Evolutionary conservation across 805 yeast species (phyloP).

Genomic region (Saturnispora zaruensis): DNA sequence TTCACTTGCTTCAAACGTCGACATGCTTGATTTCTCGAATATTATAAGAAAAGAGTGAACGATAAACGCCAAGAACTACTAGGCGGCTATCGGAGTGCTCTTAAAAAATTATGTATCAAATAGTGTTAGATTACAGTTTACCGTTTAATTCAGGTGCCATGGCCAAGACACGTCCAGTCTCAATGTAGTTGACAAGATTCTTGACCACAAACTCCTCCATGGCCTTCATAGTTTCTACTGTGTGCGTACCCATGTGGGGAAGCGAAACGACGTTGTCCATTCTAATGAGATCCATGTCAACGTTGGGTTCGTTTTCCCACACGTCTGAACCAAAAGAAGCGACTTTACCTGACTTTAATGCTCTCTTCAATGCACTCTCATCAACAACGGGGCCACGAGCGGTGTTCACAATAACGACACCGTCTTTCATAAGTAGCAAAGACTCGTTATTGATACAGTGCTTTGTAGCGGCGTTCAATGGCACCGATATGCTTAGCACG

Average conservation of each 20-base stretch:
- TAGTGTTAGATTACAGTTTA: background rate
- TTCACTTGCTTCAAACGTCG: slow-evolving; percentile 14
- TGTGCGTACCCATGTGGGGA: slow-evolving; percentile 87
- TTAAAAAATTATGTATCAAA: background rate
- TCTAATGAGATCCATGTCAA: slow-evolving; percentile 49
- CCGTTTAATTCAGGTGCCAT: slow-evolving; percentile 70
- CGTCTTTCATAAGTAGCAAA: slow-evolving; percentile 65
- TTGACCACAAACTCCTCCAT: slow-evolving; percentile 77
- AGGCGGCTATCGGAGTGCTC: background rate
- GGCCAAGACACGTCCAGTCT: slow-evolving; percentile 59
- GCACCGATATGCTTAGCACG: slow-evolving; percentile 66
- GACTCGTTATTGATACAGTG: slow-evolving; percentile 58
- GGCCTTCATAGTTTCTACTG: slow-evolving; percentile 60
- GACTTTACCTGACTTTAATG: slow-evolving; percentile 54
- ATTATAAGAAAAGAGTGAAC: background rate
- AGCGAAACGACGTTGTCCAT: slow-evolving; percentile 65
- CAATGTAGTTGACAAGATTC: slow-evolving; percentile 52
- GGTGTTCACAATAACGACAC: slow-evolving; percentile 71
- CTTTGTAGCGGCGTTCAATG: slow-evolving; percentile 62
- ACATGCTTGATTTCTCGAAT: slow-evolving; percentile 11
- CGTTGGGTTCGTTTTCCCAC: slow-evolving; percentile 65
- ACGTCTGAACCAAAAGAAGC: slow-evolving; percentile 69
- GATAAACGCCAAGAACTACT: background rate
- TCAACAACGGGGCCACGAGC: slow-evolving; percentile 84
- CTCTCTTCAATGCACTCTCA: slow-evolving; percentile 48